phyloP scores from a whole-genome alignment of 345 rosid genomes.

The Ceriops decandra region DNA sequence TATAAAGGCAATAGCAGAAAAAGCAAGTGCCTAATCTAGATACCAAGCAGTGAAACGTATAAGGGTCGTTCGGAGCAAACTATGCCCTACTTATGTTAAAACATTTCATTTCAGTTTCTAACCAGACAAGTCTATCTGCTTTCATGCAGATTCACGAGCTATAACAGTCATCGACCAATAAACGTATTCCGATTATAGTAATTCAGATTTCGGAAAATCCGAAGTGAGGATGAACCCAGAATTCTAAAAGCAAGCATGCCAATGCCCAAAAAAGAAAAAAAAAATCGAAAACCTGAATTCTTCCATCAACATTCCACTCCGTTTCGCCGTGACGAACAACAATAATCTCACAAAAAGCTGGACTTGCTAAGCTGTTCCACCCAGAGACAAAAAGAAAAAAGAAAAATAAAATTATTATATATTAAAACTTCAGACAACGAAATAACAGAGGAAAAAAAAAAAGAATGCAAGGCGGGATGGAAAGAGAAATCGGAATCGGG shows the following conservation, averaged over 20 bases:
- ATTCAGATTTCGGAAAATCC: too few relatives aligned
- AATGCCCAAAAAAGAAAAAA: neutral
- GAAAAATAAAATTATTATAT: neutral
- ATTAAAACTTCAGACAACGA: neutral
- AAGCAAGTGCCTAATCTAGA: too few relatives aligned
- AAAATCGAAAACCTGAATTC: constrained; percentile 48
- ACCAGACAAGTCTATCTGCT: neutral
- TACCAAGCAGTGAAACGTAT: too few relatives aligned
- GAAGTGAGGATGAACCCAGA: too few relatives aligned
- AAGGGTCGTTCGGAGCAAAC: too few relatives aligned
- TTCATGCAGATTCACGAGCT: neutral
- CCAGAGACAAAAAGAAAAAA: neutral
- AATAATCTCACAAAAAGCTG: constrained; percentile 50
- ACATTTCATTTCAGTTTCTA: neutral
- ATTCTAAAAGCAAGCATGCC: too few relatives aligned
- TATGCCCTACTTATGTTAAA: neutral
- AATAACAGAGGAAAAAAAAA: neutral
- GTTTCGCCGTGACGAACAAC: constrained; percentile 86
- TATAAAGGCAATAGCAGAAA: too few relatives aligned
- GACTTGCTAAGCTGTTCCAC: constrained; percentile 26
- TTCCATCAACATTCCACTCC: constrained; percentile 70
- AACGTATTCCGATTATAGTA: too few relatives aligned
- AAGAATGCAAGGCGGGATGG: neutral
- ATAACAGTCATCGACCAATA: neutral
- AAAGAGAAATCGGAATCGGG: neutral